Evolutionary conservation across 441 rosid genomes (phyloP).

Genomic region (Eutrema salsugineum): DNA sequence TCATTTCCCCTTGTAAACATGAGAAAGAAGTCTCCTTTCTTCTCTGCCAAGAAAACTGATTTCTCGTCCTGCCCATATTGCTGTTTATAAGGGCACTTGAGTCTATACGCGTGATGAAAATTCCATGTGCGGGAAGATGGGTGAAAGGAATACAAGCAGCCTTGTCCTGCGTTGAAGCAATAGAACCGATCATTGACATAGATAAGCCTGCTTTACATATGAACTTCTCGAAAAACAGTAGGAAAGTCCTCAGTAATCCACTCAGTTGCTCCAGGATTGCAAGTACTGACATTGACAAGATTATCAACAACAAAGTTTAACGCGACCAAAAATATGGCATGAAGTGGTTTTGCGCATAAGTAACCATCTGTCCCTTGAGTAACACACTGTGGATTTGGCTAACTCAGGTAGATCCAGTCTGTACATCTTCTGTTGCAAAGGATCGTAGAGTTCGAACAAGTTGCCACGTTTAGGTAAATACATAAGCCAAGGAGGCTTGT

Average conservation of each 20-base stretch:
- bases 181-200: neutral
- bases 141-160: neutral
- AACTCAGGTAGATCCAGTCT: neutral
- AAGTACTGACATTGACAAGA: neutral
- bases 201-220: neutral
- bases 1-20: neutral
- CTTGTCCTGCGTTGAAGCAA: neutral
- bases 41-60: neutral
- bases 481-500: neutral
- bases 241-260: neutral
- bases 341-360: too few species aligned
- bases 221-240: neutral
- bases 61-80: too few species aligned
- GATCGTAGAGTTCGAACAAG: neutral
- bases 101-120: neutral
- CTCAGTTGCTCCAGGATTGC: conserved; percentile 23
- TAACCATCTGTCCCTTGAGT: neutral
- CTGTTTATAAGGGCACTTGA: too few species aligned
- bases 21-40: neutral
- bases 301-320: neutral
- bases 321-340: too few species aligned
- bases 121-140: neutral
- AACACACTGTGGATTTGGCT: neutral
- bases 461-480: conserved; percentile 4
- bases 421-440: neutral